These are phyloP conservation scores for Stemphylium beticola DNA, from an alignment of 2,329 filamentous ascomycete genomes.

Conservation along the genomic window DNA sequence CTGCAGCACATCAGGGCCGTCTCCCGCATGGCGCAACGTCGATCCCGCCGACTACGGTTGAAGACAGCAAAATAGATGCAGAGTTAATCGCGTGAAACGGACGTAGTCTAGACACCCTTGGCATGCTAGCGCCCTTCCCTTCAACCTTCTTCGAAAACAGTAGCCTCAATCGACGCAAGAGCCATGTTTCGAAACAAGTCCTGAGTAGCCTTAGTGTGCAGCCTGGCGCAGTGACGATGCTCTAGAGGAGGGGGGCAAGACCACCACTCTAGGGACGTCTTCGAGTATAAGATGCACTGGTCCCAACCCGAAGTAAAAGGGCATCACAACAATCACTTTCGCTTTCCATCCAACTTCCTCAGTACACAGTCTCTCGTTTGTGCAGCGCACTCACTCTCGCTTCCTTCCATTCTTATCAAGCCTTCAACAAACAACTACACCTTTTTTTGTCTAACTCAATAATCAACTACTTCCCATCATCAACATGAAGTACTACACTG, in stretches of 20 bases:
- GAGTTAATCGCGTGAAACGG: neutral
- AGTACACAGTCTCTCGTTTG: conserved; percentile 6
- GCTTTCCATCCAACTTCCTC: conserved; percentile 1
- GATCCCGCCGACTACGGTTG: conserved; percentile 2
- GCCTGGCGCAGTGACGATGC: neutral
- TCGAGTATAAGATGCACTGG: conserved; percentile 10
- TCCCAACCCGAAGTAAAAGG: conserved; percentile 5
- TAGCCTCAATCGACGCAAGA: neutral
- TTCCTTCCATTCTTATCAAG: neutral
- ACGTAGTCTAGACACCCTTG: conserved; percentile 5
- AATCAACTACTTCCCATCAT: neutral
- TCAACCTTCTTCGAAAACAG: neutral
- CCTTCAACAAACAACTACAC: neutral
- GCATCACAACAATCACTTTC: conserved; percentile 12
- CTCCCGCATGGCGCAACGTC: conserved; percentile 1
- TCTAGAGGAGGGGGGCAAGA: neutral
- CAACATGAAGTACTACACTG: conserved; percentile 15
- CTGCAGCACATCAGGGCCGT: neutral
- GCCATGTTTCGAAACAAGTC: conserved; percentile 12
- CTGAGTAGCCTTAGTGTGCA: neutral
- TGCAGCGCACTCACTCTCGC: conserved; percentile 7
- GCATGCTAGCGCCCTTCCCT: neutral
- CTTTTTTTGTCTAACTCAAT: neutral
- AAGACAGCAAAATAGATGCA: neutral
- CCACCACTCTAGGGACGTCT: neutral